Conservation (phyloP, 345 rosid species). For the Eucalyptus albens region DNA sequence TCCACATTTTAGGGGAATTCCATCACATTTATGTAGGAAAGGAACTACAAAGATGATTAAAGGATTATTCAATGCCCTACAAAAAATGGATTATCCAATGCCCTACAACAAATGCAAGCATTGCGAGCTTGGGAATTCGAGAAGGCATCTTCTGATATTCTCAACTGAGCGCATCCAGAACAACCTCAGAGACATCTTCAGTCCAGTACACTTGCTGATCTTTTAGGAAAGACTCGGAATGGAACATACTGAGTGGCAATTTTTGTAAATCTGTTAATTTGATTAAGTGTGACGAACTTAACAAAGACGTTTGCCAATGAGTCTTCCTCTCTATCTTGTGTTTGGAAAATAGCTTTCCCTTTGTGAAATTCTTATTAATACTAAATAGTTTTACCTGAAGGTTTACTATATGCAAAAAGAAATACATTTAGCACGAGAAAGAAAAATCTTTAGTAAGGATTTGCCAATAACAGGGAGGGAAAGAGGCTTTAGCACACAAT, state of each 20-base stretch:
- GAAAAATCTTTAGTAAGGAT: neutral
- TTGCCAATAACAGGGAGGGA: neutral
- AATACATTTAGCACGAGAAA: neutral
- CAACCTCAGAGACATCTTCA: neutral
- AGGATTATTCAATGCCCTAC: neutral
- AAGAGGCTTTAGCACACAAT: neutral
- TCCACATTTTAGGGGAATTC: neutral
- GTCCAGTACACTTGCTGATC: neutral
- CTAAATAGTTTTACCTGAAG: neutral
- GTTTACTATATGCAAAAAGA: neutral
- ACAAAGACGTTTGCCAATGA: neutral
- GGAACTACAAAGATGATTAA: neutral
- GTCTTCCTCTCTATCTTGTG: neutral
- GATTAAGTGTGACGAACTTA: neutral
- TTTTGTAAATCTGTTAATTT: neutral
- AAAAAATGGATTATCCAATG: neutral
- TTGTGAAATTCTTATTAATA: neutral
- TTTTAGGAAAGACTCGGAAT: neutral
- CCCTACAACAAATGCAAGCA: neutral
- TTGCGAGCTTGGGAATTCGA: neutral
- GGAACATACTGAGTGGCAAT: neutral
- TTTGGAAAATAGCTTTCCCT: neutral
- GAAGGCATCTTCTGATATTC: neutral
- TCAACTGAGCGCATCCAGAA: neutral
- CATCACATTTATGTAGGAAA: neutral